Conservation (phyloP, 192 early-diverging fungal genomes). For the Borealophlyctis nickersoniae region DNA sequence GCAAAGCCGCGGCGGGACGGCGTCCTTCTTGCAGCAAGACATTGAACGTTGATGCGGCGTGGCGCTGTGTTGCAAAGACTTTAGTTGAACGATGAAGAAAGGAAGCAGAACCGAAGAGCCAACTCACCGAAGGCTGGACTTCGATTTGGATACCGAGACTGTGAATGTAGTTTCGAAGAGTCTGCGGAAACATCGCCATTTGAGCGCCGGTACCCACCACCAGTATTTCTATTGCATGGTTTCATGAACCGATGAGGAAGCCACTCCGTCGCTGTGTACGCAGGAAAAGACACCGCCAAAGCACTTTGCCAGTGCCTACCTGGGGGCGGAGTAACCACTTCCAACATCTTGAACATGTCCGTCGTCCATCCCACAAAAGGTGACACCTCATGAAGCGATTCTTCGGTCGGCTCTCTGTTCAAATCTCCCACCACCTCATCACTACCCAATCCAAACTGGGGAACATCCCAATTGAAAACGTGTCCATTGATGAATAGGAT, state of each 20-base stretch:
- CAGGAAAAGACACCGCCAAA: neutral
- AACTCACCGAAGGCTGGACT: slow-evolving; percentile 37
- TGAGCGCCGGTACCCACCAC: slow-evolving; percentile 47
- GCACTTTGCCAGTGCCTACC: slow-evolving; percentile 15
- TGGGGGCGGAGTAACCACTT: slow-evolving; percentile 36
- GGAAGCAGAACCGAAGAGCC: neutral
- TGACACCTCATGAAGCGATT: slow-evolving; percentile 6
- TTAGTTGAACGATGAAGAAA: neutral
- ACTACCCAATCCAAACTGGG: slow-evolving; percentile 48
- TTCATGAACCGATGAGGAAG: neutral
- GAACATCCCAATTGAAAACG: slow-evolving; percentile 48
- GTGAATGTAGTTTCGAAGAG: slow-evolving; percentile 38
- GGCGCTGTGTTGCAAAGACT: slow-evolving; percentile 28
- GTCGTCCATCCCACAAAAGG: slow-evolving; percentile 46
- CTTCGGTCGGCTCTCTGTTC: neutral
- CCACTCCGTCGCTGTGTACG: neutral
- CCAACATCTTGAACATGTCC: slow-evolving; percentile 41
- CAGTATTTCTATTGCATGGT: slow-evolving; percentile 37
- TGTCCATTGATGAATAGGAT: slow-evolving; percentile 28
- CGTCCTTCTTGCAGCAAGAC: slow-evolving; percentile 49
- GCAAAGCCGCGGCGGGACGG: slow-evolving; percentile 38
- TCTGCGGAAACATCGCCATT: slow-evolving; percentile 32
- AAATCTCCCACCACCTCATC: slow-evolving; percentile 5
- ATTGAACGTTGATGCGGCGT: slow-evolving; percentile 52
- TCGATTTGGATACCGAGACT: slow-evolving; percentile 51